Conservation (phyloP, 1,139 yeast genomes). For the Spencermartinsiella ligniputridi region DNA sequence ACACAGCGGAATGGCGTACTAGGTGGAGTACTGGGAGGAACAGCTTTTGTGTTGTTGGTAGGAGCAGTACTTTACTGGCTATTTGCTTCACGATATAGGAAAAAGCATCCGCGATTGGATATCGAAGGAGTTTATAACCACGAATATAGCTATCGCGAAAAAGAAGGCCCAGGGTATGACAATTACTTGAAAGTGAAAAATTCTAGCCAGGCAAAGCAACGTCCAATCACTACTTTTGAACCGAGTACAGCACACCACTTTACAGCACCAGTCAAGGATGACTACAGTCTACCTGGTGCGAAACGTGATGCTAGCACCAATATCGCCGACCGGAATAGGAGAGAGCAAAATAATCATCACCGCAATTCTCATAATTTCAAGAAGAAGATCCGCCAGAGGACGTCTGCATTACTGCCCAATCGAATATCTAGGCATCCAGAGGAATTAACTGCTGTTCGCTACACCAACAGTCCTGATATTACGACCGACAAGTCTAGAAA, state of each 20-base stretch:
- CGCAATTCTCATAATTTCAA: background rate
- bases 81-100: background rate
- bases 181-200: too few relatives aligned
- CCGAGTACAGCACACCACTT: background rate
- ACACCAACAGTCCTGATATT: background rate
- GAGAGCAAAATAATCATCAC: background rate
- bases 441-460: background rate
- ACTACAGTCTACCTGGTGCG: too few relatives aligned
- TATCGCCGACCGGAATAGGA: background rate
- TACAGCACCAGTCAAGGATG: too few relatives aligned
- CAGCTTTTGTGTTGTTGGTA: conserved; percentile 11
- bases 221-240: background rate
- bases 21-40: conserved; percentile 19
- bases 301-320: too few relatives aligned
- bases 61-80: conserved; percentile 9
- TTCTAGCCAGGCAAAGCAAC: background rate
- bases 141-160: background rate
- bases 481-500: background rate
- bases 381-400: background rate
- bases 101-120: conserved; percentile 1
- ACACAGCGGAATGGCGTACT: conserved; percentile 11
- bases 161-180: background rate
- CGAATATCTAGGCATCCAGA: background rate
- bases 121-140: background rate
- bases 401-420: background rate